Evolutionary conservation across 2,329 filamentous ascomycete species (phyloP), one percentile per base, ranked within the genome.

Genomic region (Alternaria dauci): DNA sequence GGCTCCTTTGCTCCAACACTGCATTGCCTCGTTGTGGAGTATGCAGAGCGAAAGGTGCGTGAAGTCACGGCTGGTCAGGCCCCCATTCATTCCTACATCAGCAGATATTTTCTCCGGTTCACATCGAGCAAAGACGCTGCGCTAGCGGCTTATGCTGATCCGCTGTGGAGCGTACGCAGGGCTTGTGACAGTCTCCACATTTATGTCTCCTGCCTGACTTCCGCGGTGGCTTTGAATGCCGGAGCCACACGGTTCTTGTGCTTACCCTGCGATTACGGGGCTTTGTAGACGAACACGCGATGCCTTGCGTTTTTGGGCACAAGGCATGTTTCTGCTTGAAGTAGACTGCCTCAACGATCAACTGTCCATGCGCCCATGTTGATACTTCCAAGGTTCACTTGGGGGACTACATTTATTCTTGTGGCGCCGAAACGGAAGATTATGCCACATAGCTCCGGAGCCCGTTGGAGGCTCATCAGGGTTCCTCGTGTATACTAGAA

Each of bases 391-490:
- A 23, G 20, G 20, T 38, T 50, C 16, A 20, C n/a, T 50, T 20
- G 5, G 20, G 32, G 51, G 34, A 34, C 28, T 34, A 20, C 20
- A 8, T 42, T 5, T 25, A 20, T 25, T 9, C 46, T n/a, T 12
- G 20, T 34, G 25, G 38, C 18, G 12, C 25, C 38, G 34, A n/a
- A 42, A 46, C 53, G 58, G 58, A 53, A 34, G 58, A 61, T 61
- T 52, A 47, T 28, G 28, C 8, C 51, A 23, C 28, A 47, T 58
- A 36, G 48, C 42, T 39, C 58, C 44, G 44, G 52, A 25, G 5
- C 48, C 52, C 47, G 44, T 48, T 53, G 43, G 36, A 32, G 32
- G 48, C 20, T 48, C 32, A 42, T 58, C 47, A 58, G 36, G 47
- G 26, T 43, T 51, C 55, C 18, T 23, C 26, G n/a, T 44, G 48